Percentiles rank a stretch among this genome's conserved stretches.
Evolutionary conservation across 2,329 filamentous ascomycete species (phyloP).

Genomic region (Phyllosticta capitalensis): DNA sequence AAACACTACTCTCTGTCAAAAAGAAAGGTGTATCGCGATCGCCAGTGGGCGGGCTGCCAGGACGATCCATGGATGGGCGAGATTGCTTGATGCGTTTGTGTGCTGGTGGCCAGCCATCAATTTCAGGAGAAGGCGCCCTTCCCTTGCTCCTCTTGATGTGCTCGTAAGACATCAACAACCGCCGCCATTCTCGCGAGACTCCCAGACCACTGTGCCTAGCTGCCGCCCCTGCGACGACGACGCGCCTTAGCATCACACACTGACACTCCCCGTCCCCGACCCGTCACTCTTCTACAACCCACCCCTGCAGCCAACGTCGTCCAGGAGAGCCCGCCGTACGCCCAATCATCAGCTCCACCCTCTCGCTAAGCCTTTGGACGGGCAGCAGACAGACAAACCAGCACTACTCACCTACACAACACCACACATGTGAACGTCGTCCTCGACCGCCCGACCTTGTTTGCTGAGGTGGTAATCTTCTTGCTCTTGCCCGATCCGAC

Average conservation of each 20-base stretch:
- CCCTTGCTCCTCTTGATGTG: not conserved
- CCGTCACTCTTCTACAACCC: not conserved
- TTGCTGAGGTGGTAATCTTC: no score
- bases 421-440: slow-evolving; percentile 10
- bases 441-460: not conserved
- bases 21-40: not conserved
- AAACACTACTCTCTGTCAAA: not conserved
- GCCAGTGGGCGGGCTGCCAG: not conserved
- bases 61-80: not conserved
- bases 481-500: slow-evolving; percentile 8
- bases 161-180: not conserved
- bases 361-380: slow-evolving; percentile 6
- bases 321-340: not conserved
- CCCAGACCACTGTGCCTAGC: no score
- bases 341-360: not conserved
- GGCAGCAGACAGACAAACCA: slow-evolving; percentile 8
- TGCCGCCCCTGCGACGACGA: not conserved
- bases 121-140: not conserved
- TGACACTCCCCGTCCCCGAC: no score
- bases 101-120: not conserved
- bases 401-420: not conserved
- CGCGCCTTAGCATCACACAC: not conserved
- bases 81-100: not conserved
- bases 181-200: no score
- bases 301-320: not conserved